Percentiles rank a stretch among this genome's conserved stretches.
These are phyloP conservation scores for Colletotrichum higginsianum DNA, from an alignment of 2,329 filamentous ascomycete genomes.

Conservation along the genomic window DNA sequence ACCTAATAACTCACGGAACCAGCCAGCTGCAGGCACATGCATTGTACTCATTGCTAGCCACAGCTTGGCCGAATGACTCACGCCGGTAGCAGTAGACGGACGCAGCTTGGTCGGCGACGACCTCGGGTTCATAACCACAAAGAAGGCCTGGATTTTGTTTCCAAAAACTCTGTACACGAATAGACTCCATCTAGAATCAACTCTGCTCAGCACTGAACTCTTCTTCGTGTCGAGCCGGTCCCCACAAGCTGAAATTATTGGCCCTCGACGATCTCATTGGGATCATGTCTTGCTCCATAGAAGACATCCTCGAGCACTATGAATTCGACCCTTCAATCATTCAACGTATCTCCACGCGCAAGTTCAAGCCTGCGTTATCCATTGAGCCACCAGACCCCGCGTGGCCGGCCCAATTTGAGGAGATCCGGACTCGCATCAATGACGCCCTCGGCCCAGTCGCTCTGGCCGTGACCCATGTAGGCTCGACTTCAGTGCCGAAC, in stretches of 20 bases:
- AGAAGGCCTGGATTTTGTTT: not conserved
- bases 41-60: not conserved
- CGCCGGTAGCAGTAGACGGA: constrained; percentile 4
- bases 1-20: too few species aligned
- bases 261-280: not conserved
- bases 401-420: constrained; percentile 54
- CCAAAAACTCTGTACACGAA: not conserved
- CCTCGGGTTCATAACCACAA: not conserved
- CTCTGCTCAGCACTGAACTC: too few species aligned
- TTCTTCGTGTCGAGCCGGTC: not conserved
- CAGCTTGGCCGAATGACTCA: constrained; percentile 36
- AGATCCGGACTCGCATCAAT: constrained; percentile 52
- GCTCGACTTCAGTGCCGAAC: constrained; percentile 65
- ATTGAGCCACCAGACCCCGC: constrained; percentile 55
- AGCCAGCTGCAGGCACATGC: not conserved
- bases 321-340: constrained; percentile 44
- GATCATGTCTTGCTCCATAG: constrained; percentile 40
- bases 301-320: constrained; percentile 49
- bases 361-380: constrained; percentile 44
- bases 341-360: constrained; percentile 48
- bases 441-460: constrained; percentile 53
- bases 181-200: not conserved
- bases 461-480: constrained; percentile 60
- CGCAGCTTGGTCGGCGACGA: not conserved
- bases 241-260: not conserved